Conservation (phyloP, 257 asterid genomes). For the Knoxia roxburghii region DNA sequence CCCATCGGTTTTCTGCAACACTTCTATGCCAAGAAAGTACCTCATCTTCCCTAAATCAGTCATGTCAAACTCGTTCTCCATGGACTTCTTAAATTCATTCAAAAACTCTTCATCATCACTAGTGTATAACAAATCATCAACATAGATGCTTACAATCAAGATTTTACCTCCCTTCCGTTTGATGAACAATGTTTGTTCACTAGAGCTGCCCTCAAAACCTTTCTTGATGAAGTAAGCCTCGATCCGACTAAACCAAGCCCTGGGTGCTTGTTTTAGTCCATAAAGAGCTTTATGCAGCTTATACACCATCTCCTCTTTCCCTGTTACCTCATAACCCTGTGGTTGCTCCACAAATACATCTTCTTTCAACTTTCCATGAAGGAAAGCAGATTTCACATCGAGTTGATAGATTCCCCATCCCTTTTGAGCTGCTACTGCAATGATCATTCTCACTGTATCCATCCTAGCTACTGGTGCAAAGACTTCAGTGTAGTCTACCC, state of each 20-base stretch:
- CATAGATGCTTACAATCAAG: background rate
- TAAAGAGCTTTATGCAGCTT: background rate
- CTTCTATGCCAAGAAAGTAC: background rate
- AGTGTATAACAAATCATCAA: background rate
- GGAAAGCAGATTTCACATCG: too few relatives aligned
- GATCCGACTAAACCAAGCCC: background rate
- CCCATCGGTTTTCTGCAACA: background rate
- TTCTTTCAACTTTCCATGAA: too few relatives aligned
- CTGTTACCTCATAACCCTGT: background rate
- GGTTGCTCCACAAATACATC: background rate
- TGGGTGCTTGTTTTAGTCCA: background rate
- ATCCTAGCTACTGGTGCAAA: background rate
- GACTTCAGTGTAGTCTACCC: background rate
- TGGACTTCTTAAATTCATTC: background rate
- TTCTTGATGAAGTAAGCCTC: background rate
- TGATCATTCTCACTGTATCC: background rate
- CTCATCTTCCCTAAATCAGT: background rate
- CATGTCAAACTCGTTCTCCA: background rate
- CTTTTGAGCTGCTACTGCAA: background rate
- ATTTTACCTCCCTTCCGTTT: background rate
- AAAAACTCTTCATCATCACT: background rate
- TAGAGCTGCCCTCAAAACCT: background rate
- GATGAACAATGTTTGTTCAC: background rate
- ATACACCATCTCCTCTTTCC: background rate
- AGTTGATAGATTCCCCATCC: too few relatives aligned